These are phyloP conservation scores for Trapa incisa DNA, from an alignment of 345 rosid genomes.

Conservation along the genomic window DNA sequence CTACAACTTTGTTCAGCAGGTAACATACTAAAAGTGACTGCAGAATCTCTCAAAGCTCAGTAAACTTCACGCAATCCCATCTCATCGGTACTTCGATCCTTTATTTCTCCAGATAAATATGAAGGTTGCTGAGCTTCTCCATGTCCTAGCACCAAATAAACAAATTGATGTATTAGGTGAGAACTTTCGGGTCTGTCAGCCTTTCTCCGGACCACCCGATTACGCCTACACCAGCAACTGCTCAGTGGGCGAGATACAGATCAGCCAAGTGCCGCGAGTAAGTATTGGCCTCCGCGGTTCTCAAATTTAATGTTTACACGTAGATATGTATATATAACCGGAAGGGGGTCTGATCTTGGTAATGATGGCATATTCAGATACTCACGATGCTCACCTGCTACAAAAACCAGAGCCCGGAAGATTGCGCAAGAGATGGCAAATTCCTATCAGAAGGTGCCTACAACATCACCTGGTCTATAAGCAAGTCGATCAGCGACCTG, in stretches of 20 bases:
- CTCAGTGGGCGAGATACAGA: conserved; percentile 23
- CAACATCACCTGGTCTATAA: conserved; percentile 32
- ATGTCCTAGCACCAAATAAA: conserved; percentile 8
- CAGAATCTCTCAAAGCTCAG: not conserved
- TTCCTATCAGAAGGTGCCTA: conserved; percentile 26
- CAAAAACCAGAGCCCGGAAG: conserved; percentile 13
- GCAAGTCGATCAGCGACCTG: conserved; percentile 33
- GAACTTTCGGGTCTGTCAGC: conserved; percentile 33
- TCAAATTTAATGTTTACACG: not conserved
- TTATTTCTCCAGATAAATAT: conserved; percentile 30
- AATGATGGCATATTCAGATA: conserved; percentile 16
- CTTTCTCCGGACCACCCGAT: conserved; percentile 37
- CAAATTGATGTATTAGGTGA: conserved; percentile 6
- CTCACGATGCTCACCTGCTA: conserved; percentile 42
- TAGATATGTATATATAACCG: not conserved
- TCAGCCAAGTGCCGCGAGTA: conserved; percentile 41
- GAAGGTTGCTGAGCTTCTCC: conserved; percentile 18
- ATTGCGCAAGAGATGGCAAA: conserved; percentile 33
- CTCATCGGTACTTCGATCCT: not conserved
- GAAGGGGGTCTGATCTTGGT: too few relatives aligned
- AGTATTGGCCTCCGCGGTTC: not conserved
- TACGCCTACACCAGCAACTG: conserved; percentile 34
- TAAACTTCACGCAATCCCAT: not conserved
- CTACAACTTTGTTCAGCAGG: conserved; percentile 35
- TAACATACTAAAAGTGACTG: conserved; percentile 2